phyloP scores from a whole-genome alignment of 345 rosid species.

The Ailanthus altissimus region DNA sequence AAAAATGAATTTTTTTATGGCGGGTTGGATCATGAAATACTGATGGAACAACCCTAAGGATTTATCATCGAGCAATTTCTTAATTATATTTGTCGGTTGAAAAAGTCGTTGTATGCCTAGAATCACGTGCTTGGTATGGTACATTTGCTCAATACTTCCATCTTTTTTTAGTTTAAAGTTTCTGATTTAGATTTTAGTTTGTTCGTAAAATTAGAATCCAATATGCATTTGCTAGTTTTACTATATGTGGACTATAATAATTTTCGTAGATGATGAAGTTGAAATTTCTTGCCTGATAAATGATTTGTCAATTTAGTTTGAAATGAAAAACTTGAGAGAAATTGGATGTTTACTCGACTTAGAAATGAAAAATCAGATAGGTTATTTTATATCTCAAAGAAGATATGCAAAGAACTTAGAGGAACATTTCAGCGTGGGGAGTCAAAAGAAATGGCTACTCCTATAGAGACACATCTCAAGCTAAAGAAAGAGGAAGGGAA shows the following conservation, averaged over 20 bases:
- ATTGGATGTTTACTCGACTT: background rate
- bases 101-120: background rate
- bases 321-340: background rate
- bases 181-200: background rate
- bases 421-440: background rate
- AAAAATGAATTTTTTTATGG: too few relatives aligned
- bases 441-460: background rate
- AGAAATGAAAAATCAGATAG: background rate
- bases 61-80: background rate
- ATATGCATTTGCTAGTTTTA: background rate
- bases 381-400: background rate
- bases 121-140: background rate
- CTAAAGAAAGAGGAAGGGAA: background rate
- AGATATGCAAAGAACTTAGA: too few relatives aligned
- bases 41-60: background rate
- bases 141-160: background rate
- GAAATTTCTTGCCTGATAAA: background rate
- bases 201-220: background rate
- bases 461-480: background rate
- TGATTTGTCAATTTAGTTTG: background rate
- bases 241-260: background rate
- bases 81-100: background rate
- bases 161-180: background rate
- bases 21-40: too few relatives aligned
- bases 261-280: background rate